Percentiles rank a stretch among this genome's conserved stretches.
These are phyloP conservation scores for Erythrophleum fordii DNA, from an alignment of 306 rosid genomes.

Conservation along the genomic window DNA sequence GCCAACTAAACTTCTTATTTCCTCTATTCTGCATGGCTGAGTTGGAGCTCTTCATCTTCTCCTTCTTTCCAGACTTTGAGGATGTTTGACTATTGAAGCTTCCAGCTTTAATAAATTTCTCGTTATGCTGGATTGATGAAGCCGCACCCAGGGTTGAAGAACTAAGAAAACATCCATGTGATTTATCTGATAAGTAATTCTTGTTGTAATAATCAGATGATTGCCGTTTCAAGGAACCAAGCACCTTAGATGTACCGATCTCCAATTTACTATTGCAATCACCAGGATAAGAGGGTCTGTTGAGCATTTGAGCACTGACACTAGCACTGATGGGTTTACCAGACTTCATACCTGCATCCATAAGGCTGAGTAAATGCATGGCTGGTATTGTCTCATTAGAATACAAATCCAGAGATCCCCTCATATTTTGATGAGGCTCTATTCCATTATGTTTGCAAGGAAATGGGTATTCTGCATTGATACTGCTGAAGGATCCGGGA, in stretches of 20 bases:
- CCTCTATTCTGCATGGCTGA: constrained; percentile 38
- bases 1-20: constrained; percentile 33
- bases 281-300: constrained; percentile 47
- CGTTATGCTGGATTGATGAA: constrained; percentile 44
- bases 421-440: constrained; percentile 44
- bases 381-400: constrained; percentile 69
- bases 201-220: constrained; percentile 33
- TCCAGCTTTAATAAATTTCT: constrained; percentile 34
- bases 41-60: constrained; percentile 42
- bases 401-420: constrained; percentile 55
- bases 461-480: constrained; percentile 46
- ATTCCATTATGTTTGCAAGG: constrained; percentile 40
- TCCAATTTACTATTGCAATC: constrained; percentile 46
- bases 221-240: constrained; percentile 32
- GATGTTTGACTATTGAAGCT: constrained; percentile 42
- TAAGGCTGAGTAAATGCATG: constrained; percentile 76
- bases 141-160: constrained; percentile 42
- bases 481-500: constrained; percentile 47
- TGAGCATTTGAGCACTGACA: constrained; percentile 39
- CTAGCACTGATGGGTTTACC: constrained; percentile 45
- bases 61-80: constrained; percentile 45
- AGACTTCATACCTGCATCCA: constrained; percentile 63
- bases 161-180: constrained; percentile 46
- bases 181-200: constrained; percentile 44
- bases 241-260: constrained; percentile 41